phyloP scores from a whole-genome alignment of 2,329 filamentous ascomycete genomes.

The Penicillium janthinellum region DNA sequence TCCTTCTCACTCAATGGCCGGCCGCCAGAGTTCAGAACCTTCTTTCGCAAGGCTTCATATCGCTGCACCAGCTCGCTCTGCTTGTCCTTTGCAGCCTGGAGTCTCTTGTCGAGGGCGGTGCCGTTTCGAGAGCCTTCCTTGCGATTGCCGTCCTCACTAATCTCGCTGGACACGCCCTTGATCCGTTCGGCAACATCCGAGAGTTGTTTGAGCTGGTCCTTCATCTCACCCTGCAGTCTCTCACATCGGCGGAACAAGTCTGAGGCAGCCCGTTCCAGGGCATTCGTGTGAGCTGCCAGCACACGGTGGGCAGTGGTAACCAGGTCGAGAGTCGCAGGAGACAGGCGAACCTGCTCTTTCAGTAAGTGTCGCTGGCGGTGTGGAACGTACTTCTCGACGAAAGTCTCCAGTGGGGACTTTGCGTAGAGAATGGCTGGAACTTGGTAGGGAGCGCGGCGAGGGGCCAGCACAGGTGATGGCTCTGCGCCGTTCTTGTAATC shows the following conservation, averaged over 20 bases:
- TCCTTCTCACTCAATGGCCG: slow-evolving; percentile 51
- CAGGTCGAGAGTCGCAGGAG: slow-evolving; percentile 51
- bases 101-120: slow-evolving; percentile 41
- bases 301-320: slow-evolving; percentile 52
- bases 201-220: slow-evolving; percentile 50
- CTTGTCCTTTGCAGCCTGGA: slow-evolving; percentile 43
- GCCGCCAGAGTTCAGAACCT: slow-evolving; percentile 46
- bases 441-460: slow-evolving; percentile 47
- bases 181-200: slow-evolving; percentile 50
- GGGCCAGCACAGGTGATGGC: slow-evolving; percentile 32
- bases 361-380: slow-evolving; percentile 46
- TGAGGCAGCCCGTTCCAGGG: slow-evolving; percentile 50
- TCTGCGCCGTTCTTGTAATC: slow-evolving; percentile 27
- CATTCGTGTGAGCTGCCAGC: slow-evolving; percentile 49
- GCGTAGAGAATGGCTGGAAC: slow-evolving; percentile 45
- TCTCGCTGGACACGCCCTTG: slow-evolving; percentile 44
- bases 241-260: slow-evolving; percentile 57
- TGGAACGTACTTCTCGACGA: slow-evolving; percentile 47
- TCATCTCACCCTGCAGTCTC: slow-evolving; percentile 49
- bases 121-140: slow-evolving; percentile 36
- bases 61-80: slow-evolving; percentile 45
- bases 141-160: slow-evolving; percentile 39
- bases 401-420: slow-evolving; percentile 40
- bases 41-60: slow-evolving; percentile 49
- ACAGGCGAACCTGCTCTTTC: slow-evolving; percentile 51